Evolutionary conservation across 75 land plant genomes (phyloP), one percentile per base, ranked within the genome.

Genomic region (Ceratopteris richardii): DNA sequence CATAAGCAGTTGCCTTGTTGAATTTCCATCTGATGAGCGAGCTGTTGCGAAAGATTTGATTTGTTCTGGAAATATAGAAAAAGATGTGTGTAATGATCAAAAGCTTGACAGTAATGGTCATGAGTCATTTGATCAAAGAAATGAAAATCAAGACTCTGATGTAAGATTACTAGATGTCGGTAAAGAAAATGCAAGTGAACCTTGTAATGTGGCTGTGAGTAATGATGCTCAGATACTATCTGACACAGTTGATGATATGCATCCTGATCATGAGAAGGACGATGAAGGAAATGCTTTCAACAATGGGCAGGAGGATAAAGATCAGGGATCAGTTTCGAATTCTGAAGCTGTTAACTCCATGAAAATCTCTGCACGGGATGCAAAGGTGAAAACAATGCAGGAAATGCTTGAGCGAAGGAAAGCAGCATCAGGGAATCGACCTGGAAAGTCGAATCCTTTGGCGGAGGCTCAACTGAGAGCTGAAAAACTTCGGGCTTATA

Each of bases 401-500:
- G 87, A 66, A 37, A 62, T 65, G 12, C 51, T 67, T 40, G 84
- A 85, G 30, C 82, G 66, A 56, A 78, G 77, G 51, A 80, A 74
- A 14, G 48, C 21, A 46, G 48, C 48, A n/a, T 17, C 70, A 19
- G 81, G 79, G 56, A 77, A 58, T 44, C 82, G 76, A 58, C 68
- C 64, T 24, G 72, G 78, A 24, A 94, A 75, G 54, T 44, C 66
- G 52, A 76, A 58, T 69, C 79, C 86, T 29, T 54, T 69, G 44
- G 83, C 74, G 31, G 99, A 95, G 61, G 86, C 99, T 20, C 92
- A 80, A 58, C 72, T 78, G 22, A 93, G 88, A 25, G 99, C 99
- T 16, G 92, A 90, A 62, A 95, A 74, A 64, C 50, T 95, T 31
- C 78, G 97, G 51, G 71, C 74, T 40, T 90, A 63, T 62, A 95